These are phyloP conservation scores for Botrytis cinerea DNA, from an alignment of 2,329 filamentous ascomycete species.

Conservation along the genomic window DNA sequence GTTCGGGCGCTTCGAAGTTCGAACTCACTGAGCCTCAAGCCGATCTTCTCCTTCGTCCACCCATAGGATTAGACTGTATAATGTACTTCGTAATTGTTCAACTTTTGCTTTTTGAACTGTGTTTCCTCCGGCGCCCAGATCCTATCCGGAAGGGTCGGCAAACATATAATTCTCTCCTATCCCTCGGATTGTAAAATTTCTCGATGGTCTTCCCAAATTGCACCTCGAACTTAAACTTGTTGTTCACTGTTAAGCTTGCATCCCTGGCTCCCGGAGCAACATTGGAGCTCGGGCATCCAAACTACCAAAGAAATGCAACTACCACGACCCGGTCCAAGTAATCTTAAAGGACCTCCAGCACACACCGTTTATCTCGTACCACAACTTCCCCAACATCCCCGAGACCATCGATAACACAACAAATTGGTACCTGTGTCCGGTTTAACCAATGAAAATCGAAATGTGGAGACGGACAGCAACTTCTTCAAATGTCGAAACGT, in stretches of 20 bases:
- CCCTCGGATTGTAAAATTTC: not conserved
- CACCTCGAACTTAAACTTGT: not conserved
- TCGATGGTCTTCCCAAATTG: not conserved
- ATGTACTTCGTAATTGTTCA: not conserved
- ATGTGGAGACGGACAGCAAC: not conserved
- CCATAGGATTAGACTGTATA: not conserved
- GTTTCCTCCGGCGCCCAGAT: not conserved
- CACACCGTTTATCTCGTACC: conserved; percentile 13
- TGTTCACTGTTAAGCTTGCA: not conserved
- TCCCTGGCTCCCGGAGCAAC: not conserved
- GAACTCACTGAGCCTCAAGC: conserved; percentile 15
- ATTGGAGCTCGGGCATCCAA: conserved; percentile 8
- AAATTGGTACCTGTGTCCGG: not conserved
- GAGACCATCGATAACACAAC: conserved; percentile 9
- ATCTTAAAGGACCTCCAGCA: not conserved
- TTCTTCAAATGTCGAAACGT: not conserved
- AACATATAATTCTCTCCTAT: not conserved
- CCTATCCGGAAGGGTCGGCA: not conserved
- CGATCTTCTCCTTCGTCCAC: not conserved
- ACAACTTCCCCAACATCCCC: conserved; percentile 16
- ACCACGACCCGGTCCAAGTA: conserved; percentile 9
- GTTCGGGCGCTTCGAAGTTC: conserved; percentile 16
- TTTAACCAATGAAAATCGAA: not conserved
- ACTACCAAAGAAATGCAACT: not conserved
- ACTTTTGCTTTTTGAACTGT: not conserved